Evolutionary conservation across 805 yeast genomes (phyloP).

Genomic region (Candida pseudofarinosa): DNA sequence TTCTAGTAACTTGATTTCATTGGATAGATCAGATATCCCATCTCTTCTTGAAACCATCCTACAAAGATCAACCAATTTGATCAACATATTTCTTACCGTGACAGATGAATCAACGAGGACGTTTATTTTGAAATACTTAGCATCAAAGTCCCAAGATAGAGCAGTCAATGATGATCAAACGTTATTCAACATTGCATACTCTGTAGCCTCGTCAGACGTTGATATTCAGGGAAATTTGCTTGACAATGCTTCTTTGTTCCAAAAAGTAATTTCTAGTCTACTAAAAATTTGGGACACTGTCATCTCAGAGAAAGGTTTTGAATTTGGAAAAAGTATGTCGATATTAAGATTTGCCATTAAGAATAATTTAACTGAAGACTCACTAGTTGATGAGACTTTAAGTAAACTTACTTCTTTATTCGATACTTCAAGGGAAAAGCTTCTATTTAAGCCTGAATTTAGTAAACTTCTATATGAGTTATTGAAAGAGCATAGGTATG

Average conservation of each 20-base stretch:
- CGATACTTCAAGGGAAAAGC: neutral
- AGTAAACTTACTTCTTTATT: neutral
- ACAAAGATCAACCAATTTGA: neutral
- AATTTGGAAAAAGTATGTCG: neutral
- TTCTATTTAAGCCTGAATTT: slow-evolving; percentile 12
- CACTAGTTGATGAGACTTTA: neutral
- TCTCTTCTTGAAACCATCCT: neutral
- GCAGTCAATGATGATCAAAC: neutral
- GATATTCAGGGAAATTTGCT: neutral
- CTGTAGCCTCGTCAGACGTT: neutral
- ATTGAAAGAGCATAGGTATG: slow-evolving; percentile 17
- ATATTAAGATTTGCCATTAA: neutral
- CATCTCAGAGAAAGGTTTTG: neutral
- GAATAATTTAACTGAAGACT: too few species aligned
- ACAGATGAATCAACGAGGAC: neutral
- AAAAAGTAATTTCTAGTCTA: too few species aligned
- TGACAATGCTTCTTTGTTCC: neutral
- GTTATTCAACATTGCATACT: neutral
- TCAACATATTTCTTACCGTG: neutral
- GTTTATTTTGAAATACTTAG: too few species aligned
- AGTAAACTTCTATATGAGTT: slow-evolving; percentile 24
- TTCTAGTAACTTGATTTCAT: too few species aligned
- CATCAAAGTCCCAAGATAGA: neutral
- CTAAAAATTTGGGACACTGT: neutral
- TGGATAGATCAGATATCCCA: neutral